phyloP scores from a whole-genome alignment of 331 rosid genomes.

The Rhamnella rubrinervis region DNA sequence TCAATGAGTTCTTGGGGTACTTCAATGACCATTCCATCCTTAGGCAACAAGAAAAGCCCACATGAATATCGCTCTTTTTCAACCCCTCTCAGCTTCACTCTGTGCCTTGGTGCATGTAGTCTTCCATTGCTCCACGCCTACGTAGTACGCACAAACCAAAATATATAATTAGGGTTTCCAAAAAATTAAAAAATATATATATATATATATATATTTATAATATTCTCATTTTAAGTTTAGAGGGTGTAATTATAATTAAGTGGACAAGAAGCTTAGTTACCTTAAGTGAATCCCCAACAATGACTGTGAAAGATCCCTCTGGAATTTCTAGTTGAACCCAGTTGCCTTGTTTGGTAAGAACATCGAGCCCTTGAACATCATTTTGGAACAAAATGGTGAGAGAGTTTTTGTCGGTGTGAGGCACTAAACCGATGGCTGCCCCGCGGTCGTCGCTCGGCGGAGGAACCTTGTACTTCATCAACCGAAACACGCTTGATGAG shows the following conservation, averaged over 20 bases:
- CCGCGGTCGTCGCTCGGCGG: constrained; percentile 1
- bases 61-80: constrained; percentile 37
- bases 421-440: constrained; percentile 9
- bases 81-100: constrained; percentile 43
- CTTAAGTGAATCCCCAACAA: constrained; percentile 47
- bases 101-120: constrained; percentile 42
- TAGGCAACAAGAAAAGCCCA: constrained; percentile 37
- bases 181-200: background rate
- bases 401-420: constrained; percentile 52
- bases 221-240: background rate
- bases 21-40: constrained; percentile 28
- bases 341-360: constrained; percentile 38
- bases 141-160: no score
- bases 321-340: constrained; percentile 47
- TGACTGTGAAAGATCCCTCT: constrained; percentile 18
- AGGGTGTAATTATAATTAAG: no score
- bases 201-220: background rate
- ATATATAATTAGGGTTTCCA: no score
- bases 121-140: constrained; percentile 71
- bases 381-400: constrained; percentile 46
- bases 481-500: constrained; percentile 21
- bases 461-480: constrained; percentile 46
- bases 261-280: constrained; percentile 5
- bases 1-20: constrained; percentile 50
- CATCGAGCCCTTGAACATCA: constrained; percentile 50